These are phyloP conservation scores for Acacia acuminata DNA, from an alignment of 306 rosid genomes.

Conservation along the genomic window DNA sequence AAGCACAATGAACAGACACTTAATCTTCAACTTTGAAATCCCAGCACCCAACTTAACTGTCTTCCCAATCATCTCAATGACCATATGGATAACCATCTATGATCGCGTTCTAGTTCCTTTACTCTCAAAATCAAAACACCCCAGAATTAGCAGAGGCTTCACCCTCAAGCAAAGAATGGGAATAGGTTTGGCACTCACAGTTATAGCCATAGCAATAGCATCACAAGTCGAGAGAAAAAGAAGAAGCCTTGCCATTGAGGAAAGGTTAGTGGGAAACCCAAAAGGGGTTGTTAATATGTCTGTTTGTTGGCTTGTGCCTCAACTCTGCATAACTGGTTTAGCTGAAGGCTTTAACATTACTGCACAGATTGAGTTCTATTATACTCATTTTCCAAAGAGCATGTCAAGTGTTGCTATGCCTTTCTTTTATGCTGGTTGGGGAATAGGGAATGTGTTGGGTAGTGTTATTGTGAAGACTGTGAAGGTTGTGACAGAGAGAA, in stretches of 20 bases:
- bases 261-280: conserved; percentile 40
- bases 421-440: conserved; percentile 50
- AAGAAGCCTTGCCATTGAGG: conserved; percentile 49
- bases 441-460: conserved; percentile 55
- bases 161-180: conserved; percentile 58
- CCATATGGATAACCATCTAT: conserved; percentile 62
- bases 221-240: conserved; percentile 57
- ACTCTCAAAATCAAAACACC: conserved; percentile 40
- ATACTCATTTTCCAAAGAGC: conserved; percentile 69
- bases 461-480: conserved; percentile 46
- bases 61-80: conserved; percentile 52
- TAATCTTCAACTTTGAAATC: conserved; percentile 36
- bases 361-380: conserved; percentile 77
- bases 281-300: conserved; percentile 54
- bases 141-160: conserved; percentile 35
- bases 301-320: conserved; percentile 79
- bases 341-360: conserved; percentile 72
- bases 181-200: conserved; percentile 50
- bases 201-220: conserved; percentile 47
- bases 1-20: conserved; percentile 52
- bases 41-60: conserved; percentile 58
- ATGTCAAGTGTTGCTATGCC: conserved; percentile 77
- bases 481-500: conserved; percentile 34
- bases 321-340: conserved; percentile 56
- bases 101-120: conserved; percentile 54